Base-by-base conservation (phyloP, 108 stramenopile species). In the Fistulifera pelliculosa region DNA sequence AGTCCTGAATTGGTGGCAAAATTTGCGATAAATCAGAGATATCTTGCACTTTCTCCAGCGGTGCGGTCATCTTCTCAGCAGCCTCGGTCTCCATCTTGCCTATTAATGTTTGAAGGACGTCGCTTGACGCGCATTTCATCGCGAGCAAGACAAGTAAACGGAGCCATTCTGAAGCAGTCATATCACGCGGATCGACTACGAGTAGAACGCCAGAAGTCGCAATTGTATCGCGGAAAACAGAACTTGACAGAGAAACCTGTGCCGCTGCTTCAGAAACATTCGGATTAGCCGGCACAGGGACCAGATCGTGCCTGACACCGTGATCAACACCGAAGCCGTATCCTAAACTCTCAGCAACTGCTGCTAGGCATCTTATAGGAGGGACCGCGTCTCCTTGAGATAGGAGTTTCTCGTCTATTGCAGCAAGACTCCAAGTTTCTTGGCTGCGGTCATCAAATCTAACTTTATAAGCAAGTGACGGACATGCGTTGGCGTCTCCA, bases 111-210 rank as follows among this genome's bases (percentile, higher is more conserved):
- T 74, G 80, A 18, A 91, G 65, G 12, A 74, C 53, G 24, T 87
- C 89, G 60, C 81, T 82, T 11, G 85, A 75, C 11, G 83, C 70
- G 55, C 89, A 91, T 56, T 86, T 87, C 68, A 75, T 73, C 13
- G 73, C 65, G 56, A 91, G 77, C 19, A 87, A 42, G 22, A 68
- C 38, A 19, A 91, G 68, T 18, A 91, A 47, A 19, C 73, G 63
- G 3, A 81, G 52, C 89, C 89, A 91, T 64, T 91, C 89, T 16
- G 38, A 31, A 31, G 82, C 68, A 24, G 52, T 77, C 62, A 87
- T 68, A 26, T 87, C 81, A 52, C 72, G 66, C 22, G 76, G 70
- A 54, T 80, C 65, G 40, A 64, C 59, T 1, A 80, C 47, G 39
- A 86, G 65, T 7, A 84, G 68, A 23, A 77, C 65, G 16, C 56